Percentiles rank a stretch among this genome's conserved stretches.
Evolutionary conservation across 345 rosid species (phyloP).

Genomic region (Mangifera indica): DNA sequence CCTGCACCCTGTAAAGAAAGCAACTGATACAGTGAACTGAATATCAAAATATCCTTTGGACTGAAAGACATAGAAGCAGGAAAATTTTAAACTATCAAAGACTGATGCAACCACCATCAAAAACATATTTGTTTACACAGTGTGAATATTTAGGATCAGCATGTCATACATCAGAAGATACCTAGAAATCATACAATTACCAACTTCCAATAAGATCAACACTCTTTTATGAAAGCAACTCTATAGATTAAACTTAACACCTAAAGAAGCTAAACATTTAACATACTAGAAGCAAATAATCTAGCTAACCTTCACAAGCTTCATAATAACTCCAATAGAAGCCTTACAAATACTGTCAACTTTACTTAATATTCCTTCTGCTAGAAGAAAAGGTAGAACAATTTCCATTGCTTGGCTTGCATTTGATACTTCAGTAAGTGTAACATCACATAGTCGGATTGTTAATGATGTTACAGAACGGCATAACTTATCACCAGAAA

Average conservation of each 20-base stretch:
- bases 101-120: background rate
- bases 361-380: conserved; percentile 91
- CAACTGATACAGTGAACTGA: conserved; percentile 8
- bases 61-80: background rate
- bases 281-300: conserved; percentile 7
- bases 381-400: conserved; percentile 80
- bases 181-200: background rate
- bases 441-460: conserved; percentile 80
- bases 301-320: conserved; percentile 79
- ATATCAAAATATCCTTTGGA: background rate
- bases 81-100: background rate
- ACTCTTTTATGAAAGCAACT: background rate
- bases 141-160: background rate
- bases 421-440: conserved; percentile 76
- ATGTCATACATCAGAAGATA: background rate
- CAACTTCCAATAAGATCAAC: background rate
- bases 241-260: background rate
- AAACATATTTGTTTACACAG: background rate
- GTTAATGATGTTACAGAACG: conserved; percentile 75
- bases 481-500: conserved; percentile 89
- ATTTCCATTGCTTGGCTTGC: conserved; percentile 75
- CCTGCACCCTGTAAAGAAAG: conserved; percentile 75
- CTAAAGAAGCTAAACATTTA: background rate
- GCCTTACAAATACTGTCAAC: conserved; percentile 83
- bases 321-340: conserved; percentile 93